phyloP scores from a whole-genome alignment of 2,329 filamentous ascomycete genomes.

The Cladosporium cucumerinum region DNA sequence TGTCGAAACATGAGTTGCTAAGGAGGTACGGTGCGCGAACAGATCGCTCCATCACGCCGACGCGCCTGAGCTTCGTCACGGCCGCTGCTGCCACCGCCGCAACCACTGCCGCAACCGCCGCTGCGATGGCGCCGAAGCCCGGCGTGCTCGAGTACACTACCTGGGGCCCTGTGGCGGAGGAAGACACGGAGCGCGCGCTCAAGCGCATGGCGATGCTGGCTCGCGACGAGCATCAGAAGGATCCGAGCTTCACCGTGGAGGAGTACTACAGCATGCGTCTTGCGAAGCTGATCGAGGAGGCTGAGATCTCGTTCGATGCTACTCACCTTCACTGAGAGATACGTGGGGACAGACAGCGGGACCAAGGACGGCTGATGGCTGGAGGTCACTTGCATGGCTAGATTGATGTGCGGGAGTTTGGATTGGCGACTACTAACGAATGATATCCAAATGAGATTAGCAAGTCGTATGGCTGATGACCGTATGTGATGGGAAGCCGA shows the following conservation, averaged over 20 bases:
- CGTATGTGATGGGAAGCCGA: background rate
- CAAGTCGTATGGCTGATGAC: background rate
- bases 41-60: conserved; percentile 4
- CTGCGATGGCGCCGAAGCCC: background rate
- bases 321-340: background rate
- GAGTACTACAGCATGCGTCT: conserved; percentile 32
- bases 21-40: background rate
- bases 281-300: conserved; percentile 25
- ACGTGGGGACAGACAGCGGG: background rate
- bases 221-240: conserved; percentile 29
- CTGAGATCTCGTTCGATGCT: conserved; percentile 27
- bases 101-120: background rate
- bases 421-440: background rate
- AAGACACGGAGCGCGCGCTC: conserved; percentile 28
- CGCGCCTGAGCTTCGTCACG: conserved; percentile 1
- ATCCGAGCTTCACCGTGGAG: conserved; percentile 21
- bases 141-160: conserved; percentile 26
- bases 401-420: background rate
- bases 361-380: background rate
- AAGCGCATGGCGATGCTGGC: conserved; percentile 34
- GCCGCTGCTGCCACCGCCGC: background rate
- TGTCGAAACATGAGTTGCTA: background rate
- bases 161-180: conserved; percentile 33
- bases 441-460: conserved; percentile 3
- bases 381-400: background rate